phyloP scores from a whole-genome alignment of 805 yeast species.

The Yarrowia alimentaria region DNA sequence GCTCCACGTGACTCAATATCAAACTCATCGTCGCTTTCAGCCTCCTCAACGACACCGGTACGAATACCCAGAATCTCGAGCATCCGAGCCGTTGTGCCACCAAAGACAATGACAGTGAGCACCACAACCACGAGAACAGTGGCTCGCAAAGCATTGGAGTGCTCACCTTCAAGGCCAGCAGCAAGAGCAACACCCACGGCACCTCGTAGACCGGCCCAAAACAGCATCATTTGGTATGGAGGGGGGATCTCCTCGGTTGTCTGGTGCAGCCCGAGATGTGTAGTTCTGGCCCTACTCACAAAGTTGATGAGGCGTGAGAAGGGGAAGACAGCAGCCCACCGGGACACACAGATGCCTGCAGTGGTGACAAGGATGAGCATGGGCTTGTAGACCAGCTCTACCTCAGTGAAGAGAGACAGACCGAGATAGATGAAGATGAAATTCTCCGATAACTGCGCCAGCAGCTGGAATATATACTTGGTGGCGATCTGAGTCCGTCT shows the following conservation, averaged over 20 bases:
- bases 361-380: conserved; percentile 86
- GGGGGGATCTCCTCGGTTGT: conserved; percentile 88
- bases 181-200: conserved; percentile 99
- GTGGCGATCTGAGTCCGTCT: conserved; percentile 95
- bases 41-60: conserved; percentile 84
- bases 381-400: conserved; percentile 92
- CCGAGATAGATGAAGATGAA: conserved; percentile 95
- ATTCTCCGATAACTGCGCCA: conserved; percentile 94
- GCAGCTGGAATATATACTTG: conserved; percentile 86
- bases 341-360: conserved; percentile 84
- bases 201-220: conserved; percentile 99
- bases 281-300: conserved; percentile 56
- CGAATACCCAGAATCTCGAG: conserved; percentile 89
- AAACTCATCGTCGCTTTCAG: conserved; percentile 88
- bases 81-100: conserved; percentile 99
- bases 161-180: conserved; percentile 94
- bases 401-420: conserved; percentile 91
- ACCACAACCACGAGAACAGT: conserved; percentile 97
- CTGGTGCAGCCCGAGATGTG: conserved; percentile 21
- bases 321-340: conserved; percentile 98
- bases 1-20: conserved; percentile 60
- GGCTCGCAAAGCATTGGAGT: conserved; percentile 82
- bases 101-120: conserved; percentile 90
- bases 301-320: conserved; percentile 80
- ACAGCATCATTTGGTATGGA: conserved; percentile 96